Evolutionary conservation across 257 asterid species (phyloP).

Genomic region (Fraxinus cuspidata): DNA sequence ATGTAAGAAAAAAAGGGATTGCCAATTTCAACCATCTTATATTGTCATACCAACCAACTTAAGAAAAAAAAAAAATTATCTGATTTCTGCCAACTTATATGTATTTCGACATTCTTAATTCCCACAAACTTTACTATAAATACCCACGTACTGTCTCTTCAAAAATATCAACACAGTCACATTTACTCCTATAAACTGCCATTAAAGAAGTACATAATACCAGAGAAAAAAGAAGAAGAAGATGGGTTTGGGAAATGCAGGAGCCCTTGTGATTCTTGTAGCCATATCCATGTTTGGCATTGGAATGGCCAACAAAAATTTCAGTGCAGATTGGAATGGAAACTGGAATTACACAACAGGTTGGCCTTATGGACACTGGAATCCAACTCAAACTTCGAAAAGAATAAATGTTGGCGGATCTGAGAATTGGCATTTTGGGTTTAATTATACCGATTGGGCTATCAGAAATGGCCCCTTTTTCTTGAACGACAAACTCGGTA

Average conservation of each 20-base stretch:
- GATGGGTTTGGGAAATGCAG: slow-evolving; percentile 33
- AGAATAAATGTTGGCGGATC: slow-evolving; percentile 58
- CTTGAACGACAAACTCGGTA: slow-evolving; percentile 65
- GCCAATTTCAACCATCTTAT: neutral
- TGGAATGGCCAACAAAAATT: slow-evolving; percentile 38
- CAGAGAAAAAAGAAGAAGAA: neutral
- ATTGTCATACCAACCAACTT: slow-evolving; percentile 26
- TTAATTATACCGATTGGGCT: slow-evolving; percentile 72
- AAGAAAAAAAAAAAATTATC: neutral
- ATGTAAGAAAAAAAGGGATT: too few species aligned
- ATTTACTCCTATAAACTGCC: neutral
- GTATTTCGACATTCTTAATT: too few species aligned
- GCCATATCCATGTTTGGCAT: slow-evolving; percentile 28
- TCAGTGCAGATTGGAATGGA: slow-evolving; percentile 37
- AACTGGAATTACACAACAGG: slow-evolving; percentile 31
- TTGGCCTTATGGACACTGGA: slow-evolving; percentile 45
- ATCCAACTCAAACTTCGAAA: slow-evolving; percentile 38
- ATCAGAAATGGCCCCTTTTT: slow-evolving; percentile 55
- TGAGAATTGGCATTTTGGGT: slow-evolving; percentile 66
- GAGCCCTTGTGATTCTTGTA: slow-evolving; percentile 18
- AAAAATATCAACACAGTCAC: slow-evolving; percentile 21
- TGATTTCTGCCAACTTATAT: slow-evolving; percentile 9
- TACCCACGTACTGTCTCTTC: slow-evolving; percentile 16
- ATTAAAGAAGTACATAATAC: neutral
- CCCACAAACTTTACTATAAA: slow-evolving; percentile 21